Conservation (phyloP, 306 rosid species). For the Leucaena leucocephala region DNA sequence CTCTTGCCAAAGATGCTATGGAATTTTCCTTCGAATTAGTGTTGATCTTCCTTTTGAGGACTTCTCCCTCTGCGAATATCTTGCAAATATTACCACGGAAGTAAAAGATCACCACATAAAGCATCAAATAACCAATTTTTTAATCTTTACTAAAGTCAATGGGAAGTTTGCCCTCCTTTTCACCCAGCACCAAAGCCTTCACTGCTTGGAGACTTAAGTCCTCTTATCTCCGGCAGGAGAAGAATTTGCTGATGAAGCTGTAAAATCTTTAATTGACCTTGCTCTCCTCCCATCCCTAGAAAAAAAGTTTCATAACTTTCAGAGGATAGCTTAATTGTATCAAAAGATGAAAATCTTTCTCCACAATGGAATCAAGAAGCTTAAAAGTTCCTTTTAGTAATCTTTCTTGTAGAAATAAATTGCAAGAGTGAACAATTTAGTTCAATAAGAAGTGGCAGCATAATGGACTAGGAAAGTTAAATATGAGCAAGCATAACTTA, state of each 20-base stretch:
- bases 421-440: not conserved
- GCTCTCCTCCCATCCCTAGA: too few relatives aligned
- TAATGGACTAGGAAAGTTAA: conserved; percentile 27
- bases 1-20: conserved; percentile 35
- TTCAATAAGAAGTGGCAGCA: conserved; percentile 27
- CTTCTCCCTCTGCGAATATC: conserved; percentile 85
- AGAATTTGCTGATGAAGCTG: conserved; percentile 46
- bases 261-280: too few relatives aligned
- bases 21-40: conserved; percentile 53
- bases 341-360: conserved; percentile 26
- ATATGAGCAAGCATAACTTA: conserved; percentile 53
- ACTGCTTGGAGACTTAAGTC: conserved; percentile 71
- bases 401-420: not conserved
- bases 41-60: conserved; percentile 71
- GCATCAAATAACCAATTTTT: conserved; percentile 64
- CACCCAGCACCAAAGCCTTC: conserved; percentile 83
- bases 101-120: conserved; percentile 70
- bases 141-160: conserved; percentile 62
- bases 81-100: conserved; percentile 79
- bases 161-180: conserved; percentile 73
- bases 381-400: not conserved
- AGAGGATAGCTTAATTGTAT: conserved; percentile 25
- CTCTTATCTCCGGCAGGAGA: conserved; percentile 77
- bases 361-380: conserved; percentile 25
- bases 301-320: conserved; percentile 39